Evolutionary conservation across 1,284 basidiomycete species (phyloP).

Genomic region (Ceratobasidium sp.): DNA sequence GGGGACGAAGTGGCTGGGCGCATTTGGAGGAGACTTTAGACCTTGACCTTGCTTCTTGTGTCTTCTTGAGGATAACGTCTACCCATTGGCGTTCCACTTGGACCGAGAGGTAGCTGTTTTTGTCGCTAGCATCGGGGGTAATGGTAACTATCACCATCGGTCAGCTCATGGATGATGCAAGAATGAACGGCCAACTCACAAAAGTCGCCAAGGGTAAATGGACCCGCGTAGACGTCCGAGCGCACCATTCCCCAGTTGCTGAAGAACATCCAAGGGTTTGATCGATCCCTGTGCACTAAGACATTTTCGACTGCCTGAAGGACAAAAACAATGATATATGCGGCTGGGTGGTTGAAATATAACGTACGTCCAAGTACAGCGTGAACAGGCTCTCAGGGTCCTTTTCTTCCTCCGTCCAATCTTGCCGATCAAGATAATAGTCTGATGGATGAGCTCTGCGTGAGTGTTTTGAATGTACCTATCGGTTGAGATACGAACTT

Average conservation of each 20-base stretch:
- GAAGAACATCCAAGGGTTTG: slow-evolving; percentile 16
- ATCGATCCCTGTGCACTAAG: not conserved
- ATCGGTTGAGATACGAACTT: not conserved
- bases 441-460: not conserved
- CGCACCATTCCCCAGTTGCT: slow-evolving; percentile 10
- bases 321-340: not conserved
- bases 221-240: slow-evolving; percentile 2
- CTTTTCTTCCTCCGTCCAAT: not conserved
- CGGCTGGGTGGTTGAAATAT: not conserved
- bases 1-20: no score
- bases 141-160: not conserved
- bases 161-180: not conserved
- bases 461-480: not conserved
- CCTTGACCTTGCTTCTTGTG: no score
- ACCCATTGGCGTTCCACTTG: not conserved
- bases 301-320: not conserved
- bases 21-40: no score
- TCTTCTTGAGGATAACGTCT: not conserved
- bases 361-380: slow-evolving; percentile 15
- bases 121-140: not conserved
- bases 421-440: slow-evolving; percentile 16
- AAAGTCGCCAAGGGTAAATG: slow-evolving; percentile 12
- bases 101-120: not conserved
- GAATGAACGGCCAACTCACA: not conserved
- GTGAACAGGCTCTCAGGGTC: not conserved